phyloP scores from a whole-genome alignment of 805 yeast genomes.

The Candida orba region DNA sequence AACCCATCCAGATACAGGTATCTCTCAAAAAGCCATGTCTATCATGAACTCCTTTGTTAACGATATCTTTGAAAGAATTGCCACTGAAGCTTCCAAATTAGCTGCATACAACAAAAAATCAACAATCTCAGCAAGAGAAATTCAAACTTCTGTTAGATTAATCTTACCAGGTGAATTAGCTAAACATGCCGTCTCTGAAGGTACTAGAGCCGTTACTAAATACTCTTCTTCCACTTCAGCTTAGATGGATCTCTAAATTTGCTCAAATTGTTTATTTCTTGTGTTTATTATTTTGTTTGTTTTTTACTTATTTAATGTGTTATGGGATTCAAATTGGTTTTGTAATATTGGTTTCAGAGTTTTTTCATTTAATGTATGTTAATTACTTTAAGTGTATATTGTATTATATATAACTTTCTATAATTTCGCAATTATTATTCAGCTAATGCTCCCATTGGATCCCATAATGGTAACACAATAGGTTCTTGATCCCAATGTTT shows the following conservation, averaged over 20 bases:
- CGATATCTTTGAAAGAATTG: conserved; percentile 97
- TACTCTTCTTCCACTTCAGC: conserved; percentile 66
- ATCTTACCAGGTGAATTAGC: conserved; percentile 99
- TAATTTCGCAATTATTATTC: not conserved
- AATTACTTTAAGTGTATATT: not conserved
- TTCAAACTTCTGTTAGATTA: conserved; percentile 97
- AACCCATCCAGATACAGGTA: conserved; percentile 99
- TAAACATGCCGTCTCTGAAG: conserved; percentile 98
- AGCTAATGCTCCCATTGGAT: conserved; percentile 76
- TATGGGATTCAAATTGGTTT: conserved; percentile 11
- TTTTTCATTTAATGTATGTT: not conserved
- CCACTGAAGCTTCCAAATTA: conserved; percentile 95
- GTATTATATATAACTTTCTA: too few relatives aligned
- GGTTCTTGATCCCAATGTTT: conserved; percentile 34
- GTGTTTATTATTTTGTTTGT: conserved; percentile 8
- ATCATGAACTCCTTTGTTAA: conserved; percentile 97
- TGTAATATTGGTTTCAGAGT: conserved; percentile 5
- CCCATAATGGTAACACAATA: conserved; percentile 65
- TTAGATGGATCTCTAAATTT: conserved; percentile 22
- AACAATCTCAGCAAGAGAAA: conserved; percentile 97
- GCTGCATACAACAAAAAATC: conserved; percentile 99
- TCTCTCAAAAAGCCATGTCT: conserved; percentile 97
- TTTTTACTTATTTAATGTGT: conserved; percentile 10
- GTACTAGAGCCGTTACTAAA: conserved; percentile 98
- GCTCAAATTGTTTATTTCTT: too few relatives aligned